Percentiles rank a stretch among this genome's conserved stretches.
Conservation (phyloP, 129 eudicot species). For the Scalesia atractyloides region DNA sequence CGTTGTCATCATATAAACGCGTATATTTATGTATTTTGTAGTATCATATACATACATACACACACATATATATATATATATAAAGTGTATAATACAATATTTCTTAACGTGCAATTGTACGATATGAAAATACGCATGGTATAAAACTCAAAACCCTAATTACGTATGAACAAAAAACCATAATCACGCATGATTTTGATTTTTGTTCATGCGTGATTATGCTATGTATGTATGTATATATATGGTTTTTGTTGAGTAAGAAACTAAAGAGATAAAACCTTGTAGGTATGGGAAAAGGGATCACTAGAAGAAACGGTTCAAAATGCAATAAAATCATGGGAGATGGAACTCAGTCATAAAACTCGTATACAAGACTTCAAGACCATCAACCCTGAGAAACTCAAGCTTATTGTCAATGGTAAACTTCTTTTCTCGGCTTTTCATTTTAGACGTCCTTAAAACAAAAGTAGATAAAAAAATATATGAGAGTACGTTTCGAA, state of each 20-base stretch:
- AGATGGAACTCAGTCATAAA: conserved; percentile 92
- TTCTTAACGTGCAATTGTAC: neutral
- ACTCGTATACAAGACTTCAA: conserved; percentile 70
- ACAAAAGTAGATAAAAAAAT: neutral
- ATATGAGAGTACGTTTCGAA: neutral
- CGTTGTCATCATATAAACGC: no score
- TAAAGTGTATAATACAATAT: neutral
- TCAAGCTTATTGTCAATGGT: conserved; percentile 71
- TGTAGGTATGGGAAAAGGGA: conserved; percentile 78
- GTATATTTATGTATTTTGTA: no score
- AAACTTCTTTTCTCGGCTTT: neutral
- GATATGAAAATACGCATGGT: no score
- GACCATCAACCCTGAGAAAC: conserved; percentile 60
- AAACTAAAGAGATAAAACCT: neutral
- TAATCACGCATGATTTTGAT: no score
- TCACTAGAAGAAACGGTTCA: conserved; percentile 84
- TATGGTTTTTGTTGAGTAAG: neutral
- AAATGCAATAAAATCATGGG: conserved; percentile 91
- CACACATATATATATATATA: neutral
- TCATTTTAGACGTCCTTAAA: neutral
- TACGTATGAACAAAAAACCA: no score
- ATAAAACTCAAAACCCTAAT: no score
- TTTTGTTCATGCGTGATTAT: neutral
- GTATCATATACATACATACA: no score
- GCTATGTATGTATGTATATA: neutral